phyloP scores from a whole-genome alignment of 768 basidiomycete genomes.

The Suillus cothurnatus region DNA sequence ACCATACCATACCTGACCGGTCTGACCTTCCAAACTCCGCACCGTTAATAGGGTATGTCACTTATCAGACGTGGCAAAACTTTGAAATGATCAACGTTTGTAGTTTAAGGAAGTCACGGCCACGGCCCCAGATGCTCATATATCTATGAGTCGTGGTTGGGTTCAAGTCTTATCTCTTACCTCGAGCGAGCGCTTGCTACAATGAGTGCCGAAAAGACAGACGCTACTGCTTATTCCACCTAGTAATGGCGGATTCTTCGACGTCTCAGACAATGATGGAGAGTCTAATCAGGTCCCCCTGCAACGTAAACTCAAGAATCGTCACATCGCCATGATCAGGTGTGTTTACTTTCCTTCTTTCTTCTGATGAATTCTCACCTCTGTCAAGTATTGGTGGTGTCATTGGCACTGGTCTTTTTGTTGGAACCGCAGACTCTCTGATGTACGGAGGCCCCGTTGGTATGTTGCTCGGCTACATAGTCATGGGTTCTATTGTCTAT shows the following conservation, averaged over 20 bases:
- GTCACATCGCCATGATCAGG: constrained; percentile 87
- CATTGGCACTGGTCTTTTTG: constrained; percentile 62
- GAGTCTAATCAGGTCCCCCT: constrained; percentile 32
- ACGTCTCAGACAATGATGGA: constrained; percentile 24
- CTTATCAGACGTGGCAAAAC: background rate
- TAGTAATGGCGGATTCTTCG: constrained; percentile 11
- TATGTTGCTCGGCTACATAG: constrained; percentile 69
- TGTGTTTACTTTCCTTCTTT: constrained; percentile 18
- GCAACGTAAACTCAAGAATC: constrained; percentile 68
- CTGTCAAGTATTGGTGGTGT: constrained; percentile 61
- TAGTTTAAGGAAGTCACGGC: too few relatives aligned
- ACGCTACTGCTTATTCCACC: background rate
- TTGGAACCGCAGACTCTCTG: constrained; percentile 63
- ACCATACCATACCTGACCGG: background rate
- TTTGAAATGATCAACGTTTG: too few relatives aligned
- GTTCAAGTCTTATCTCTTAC: background rate
- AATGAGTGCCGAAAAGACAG: constrained; percentile 28
- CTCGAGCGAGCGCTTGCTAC: background rate
- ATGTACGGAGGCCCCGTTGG: constrained; percentile 69
- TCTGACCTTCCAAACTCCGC: background rate
- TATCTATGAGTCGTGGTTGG: background rate
- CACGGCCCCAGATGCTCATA: too few relatives aligned
- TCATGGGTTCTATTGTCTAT: constrained; percentile 69
- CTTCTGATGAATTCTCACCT: background rate
- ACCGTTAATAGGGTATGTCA: background rate